These are phyloP conservation scores for Cladosporium sp. DNA, from an alignment of 2,329 filamentous ascomycete genomes.

Conservation along the genomic window DNA sequence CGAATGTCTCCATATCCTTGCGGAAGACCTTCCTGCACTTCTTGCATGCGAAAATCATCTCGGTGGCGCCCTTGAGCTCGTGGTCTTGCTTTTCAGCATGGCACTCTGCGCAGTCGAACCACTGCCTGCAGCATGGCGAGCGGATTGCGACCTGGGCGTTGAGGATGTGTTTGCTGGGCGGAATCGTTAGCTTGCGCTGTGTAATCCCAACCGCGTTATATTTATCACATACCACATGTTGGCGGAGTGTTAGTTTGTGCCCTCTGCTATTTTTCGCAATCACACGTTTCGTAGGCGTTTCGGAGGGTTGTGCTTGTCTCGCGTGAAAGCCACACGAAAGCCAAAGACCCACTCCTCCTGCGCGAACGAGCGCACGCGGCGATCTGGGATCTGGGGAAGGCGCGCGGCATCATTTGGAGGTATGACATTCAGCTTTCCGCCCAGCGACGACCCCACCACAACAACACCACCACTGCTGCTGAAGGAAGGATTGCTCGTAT, in stretches of 20 bases:
- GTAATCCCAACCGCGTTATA: conserved; percentile 32
- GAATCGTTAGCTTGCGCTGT: conserved; percentile 9
- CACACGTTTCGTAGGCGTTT: conserved; percentile 10
- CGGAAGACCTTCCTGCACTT: conserved; percentile 99
- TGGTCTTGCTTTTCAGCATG: conserved; percentile 75
- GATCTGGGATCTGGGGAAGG: conserved; percentile 9
- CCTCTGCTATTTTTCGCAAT: background rate
- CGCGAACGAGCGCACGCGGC: background rate
- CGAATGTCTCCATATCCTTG: conserved; percentile 88
- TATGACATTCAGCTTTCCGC: conserved; percentile 1
- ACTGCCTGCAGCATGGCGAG: conserved; percentile 93
- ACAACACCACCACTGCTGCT: background rate
- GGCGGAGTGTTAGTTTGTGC: background rate
- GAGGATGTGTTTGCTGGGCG: conserved; percentile 85
- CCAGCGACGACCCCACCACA: conserved; percentile 2
- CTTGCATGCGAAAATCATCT: conserved; percentile 97
- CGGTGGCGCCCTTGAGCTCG: conserved; percentile 68
- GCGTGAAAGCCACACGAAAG: conserved; percentile 5
- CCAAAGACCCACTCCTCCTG: background rate
- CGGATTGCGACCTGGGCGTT: conserved; percentile 97
- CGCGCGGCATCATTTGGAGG: conserved; percentile 10
- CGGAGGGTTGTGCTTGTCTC: background rate
- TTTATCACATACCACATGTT: conserved; percentile 35
- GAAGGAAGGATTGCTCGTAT: background rate
- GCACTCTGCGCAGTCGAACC: conserved; percentile 98